A percentile compares a stretch with the other conserved stretches of the same genome.
Conservation (phyloP, 1,284 basidiomycete species). For the Calocybe gambosa region DNA sequence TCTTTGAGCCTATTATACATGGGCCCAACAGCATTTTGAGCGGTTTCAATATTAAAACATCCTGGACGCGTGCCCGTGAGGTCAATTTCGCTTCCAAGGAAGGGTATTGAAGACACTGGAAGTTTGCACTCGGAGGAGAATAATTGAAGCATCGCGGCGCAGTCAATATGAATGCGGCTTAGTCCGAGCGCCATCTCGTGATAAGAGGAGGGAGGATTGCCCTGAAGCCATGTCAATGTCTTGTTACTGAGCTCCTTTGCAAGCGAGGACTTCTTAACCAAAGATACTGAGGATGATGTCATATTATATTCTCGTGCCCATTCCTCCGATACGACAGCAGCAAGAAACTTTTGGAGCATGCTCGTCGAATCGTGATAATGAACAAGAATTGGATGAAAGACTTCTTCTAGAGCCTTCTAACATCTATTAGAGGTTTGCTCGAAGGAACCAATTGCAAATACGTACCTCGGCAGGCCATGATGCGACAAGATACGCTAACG, state of each 20-base stretch:
- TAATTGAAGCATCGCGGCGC: slow-evolving; percentile 70
- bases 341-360: slow-evolving; percentile 87
- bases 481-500: slow-evolving; percentile 70
- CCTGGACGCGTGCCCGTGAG: slow-evolving; percentile 57
- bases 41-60: slow-evolving; percentile 80
- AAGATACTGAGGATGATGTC: slow-evolving; percentile 25
- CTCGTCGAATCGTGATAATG: slow-evolving; percentile 84
- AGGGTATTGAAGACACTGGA: slow-evolving; percentile 73
- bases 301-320: slow-evolving; percentile 71
- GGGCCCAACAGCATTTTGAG: slow-evolving; percentile 63
- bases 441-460: neutral
- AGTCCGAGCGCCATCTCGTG: slow-evolving; percentile 89
- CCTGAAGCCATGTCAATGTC: slow-evolving; percentile 72
- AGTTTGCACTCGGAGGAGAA: slow-evolving; percentile 87
- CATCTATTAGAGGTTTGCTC: slow-evolving; percentile 4
- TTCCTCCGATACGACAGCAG: slow-evolving; percentile 84
- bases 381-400: slow-evolving; percentile 66
- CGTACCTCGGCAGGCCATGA: slow-evolving; percentile 61
- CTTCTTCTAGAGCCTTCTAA: slow-evolving; percentile 41
- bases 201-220: slow-evolving; percentile 73
- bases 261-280: slow-evolving; percentile 53
- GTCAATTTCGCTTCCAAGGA: slow-evolving; percentile 75
- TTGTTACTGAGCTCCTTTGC: slow-evolving; percentile 62
- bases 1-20: slow-evolving; percentile 77
- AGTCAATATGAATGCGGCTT: slow-evolving; percentile 77